Percentiles rank a stretch among this genome's conserved stretches.
phyloP scores from a whole-genome alignment of 495 filamentous ascomycete species.

The Neurospora tetrasperma region DNA sequence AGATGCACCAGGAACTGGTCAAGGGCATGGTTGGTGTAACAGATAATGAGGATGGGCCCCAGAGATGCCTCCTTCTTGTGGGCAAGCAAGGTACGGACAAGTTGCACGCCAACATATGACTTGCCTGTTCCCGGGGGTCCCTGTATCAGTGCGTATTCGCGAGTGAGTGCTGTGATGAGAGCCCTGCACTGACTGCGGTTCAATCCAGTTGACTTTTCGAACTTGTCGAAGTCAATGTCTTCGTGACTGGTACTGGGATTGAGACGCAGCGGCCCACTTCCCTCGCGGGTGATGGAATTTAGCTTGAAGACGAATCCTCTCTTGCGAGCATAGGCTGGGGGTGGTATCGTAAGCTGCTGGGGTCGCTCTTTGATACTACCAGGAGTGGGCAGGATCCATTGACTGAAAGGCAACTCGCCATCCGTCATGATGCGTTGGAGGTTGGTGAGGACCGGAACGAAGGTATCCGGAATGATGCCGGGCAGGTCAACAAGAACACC shows the following conservation, averaged over 20 bases:
- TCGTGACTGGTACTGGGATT: neutral
- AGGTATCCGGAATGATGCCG: conserved; percentile 21
- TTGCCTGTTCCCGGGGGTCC: conserved; percentile 81
- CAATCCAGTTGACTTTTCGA: conserved; percentile 5
- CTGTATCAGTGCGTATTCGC: conserved; percentile 56
- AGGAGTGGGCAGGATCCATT: conserved; percentile 36
- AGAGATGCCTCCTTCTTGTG: conserved; percentile 41
- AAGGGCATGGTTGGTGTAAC: conserved; percentile 65
- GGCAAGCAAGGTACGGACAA: conserved; percentile 50
- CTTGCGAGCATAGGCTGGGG: conserved; percentile 44
- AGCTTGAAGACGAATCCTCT: conserved; percentile 46
- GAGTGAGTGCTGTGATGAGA: conserved; percentile 45
- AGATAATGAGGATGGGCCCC: conserved; percentile 55
- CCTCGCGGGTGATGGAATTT: conserved; percentile 32
- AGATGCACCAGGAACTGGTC: conserved; percentile 66
- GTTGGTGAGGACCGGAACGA: conserved; percentile 25
- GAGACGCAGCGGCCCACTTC: neutral
- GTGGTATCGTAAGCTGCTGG: conserved; percentile 10
- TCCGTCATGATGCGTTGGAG: conserved; percentile 21
- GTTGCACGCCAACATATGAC: conserved; percentile 45
- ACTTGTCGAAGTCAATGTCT: neutral
- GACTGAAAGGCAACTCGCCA: conserved; percentile 11
- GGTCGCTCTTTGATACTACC: neutral
- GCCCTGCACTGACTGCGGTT: conserved; percentile 40
- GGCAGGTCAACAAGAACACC: conserved; percentile 21